Evolutionary conservation across 495 filamentous ascomycete genomes (phyloP).

Genomic region (Clohesyomyces aquaticus): DNA sequence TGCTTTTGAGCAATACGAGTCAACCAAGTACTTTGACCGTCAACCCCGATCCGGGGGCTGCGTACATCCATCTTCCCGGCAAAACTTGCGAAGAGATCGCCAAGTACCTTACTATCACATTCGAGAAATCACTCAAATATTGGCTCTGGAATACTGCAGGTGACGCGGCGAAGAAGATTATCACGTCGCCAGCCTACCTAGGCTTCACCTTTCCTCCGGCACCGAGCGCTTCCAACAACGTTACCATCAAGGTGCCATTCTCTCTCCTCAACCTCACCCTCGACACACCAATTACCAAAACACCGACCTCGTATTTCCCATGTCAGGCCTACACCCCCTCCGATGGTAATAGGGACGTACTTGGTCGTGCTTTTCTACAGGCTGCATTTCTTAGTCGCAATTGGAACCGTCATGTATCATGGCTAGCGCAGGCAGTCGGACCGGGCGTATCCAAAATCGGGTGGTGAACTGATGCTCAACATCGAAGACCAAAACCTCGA

Average conservation of each 20-base stretch:
- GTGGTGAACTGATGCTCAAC: neutral
- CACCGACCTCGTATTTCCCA: slow-evolving; percentile 57
- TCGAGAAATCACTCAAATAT: slow-evolving; percentile 29
- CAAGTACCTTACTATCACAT: slow-evolving; percentile 52
- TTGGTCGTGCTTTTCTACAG: slow-evolving; percentile 62
- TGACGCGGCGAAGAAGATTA: slow-evolving; percentile 48
- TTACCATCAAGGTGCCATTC: slow-evolving; percentile 60
- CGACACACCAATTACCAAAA: slow-evolving; percentile 51
- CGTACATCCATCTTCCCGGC: slow-evolving; percentile 57
- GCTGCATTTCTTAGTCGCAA: slow-evolving; percentile 60
- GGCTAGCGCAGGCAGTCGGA: neutral
- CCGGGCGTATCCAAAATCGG: neutral
- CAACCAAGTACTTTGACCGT: neutral
- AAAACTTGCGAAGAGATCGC: slow-evolving; percentile 57
- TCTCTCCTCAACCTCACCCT: slow-evolving; percentile 58
- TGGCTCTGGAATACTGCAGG: neutral
- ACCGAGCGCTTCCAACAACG: slow-evolving; percentile 34
- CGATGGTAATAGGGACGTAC: slow-evolving; percentile 39
- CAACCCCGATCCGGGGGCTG: slow-evolving; percentile 45
- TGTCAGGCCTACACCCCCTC: slow-evolving; percentile 47
- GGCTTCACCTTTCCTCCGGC: slow-evolving; percentile 52
- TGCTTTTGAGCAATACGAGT: neutral
- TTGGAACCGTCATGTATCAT: slow-evolving; percentile 39
- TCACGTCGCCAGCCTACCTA: slow-evolving; percentile 55
- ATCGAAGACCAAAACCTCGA: neutral